Evolutionary conservation across 2,329 filamentous ascomycete species (phyloP), one percentile per base, ranked within the genome.

Genomic region (Periconia sp.): DNA sequence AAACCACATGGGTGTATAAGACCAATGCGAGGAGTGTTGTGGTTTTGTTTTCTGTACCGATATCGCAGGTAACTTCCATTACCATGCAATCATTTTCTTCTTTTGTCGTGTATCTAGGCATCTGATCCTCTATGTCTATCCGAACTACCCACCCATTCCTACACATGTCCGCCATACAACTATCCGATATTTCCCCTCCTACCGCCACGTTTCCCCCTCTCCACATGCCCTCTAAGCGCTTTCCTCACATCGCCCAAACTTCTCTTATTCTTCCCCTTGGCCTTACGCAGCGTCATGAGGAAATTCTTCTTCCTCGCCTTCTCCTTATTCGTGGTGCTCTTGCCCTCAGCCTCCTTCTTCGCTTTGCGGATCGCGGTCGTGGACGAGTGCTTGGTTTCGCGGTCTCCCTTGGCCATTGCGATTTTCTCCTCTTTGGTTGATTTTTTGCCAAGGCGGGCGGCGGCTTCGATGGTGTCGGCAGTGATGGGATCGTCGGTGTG

Each of bases 221-320:
- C 87, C 27, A 93, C 82, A 75, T 97, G 93, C 2, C 86, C 89
- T 71, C 85, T 88, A 61, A 97, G 76, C 35, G 92, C 85, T 77
- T 88, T 91, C 69, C 85, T 85, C 59, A 91, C 92, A 76, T 97
- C 88, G 13, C 90, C 85, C 74, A 99, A 78, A 83, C 91, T 96
- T 69, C 92, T 84, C 87, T 97, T 97, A 69, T 94, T 89, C 82
- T 97, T 99, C 62, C 83, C 85, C 82, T 94, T 95, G 11, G 94
- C 94, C 81, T 99, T 97, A 54, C 93, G 91, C 55, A 99, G 77
- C 40, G 93, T 97, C 94, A 99, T 99, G 66, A 99, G 73, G 77
- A 99, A 96, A 76, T 99, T 99, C 89, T 99, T 99, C 83, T 91
- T 91, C 63, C 93, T 82, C 41, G 90, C 86, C 85, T 99, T 99